Evolutionary conservation across 2,329 filamentous ascomycete genomes (phyloP).

Genomic region (Hymenoscyphus fructigenus): DNA sequence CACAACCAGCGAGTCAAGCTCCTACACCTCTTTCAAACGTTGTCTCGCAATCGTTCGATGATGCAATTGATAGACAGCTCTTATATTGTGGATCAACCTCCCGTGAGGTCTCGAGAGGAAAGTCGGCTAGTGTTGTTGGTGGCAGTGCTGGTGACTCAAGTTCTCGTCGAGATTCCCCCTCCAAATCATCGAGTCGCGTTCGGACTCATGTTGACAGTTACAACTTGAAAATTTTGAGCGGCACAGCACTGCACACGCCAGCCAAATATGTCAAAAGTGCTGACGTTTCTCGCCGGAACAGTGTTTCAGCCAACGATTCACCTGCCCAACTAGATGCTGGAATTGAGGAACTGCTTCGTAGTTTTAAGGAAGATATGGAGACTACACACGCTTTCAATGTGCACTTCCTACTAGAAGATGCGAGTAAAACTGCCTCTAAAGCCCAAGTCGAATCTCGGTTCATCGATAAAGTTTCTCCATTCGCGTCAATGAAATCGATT

Average conservation of each 20-base stretch:
- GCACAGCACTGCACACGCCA: not conserved
- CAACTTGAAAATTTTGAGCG: not conserved
- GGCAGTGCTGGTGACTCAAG: not conserved
- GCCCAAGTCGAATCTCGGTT: not conserved
- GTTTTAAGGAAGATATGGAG: slow-evolving; percentile 17
- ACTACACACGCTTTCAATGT: slow-evolving; percentile 22
- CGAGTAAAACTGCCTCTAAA: slow-evolving; percentile 8
- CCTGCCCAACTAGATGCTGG: not conserved
- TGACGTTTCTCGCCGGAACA: not conserved
- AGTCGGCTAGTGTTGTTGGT: not conserved
- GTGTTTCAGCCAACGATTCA: too few species aligned
- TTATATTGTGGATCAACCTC: too few species aligned
- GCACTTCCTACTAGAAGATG: slow-evolving; percentile 22
- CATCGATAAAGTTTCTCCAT: slow-evolving; percentile 26
- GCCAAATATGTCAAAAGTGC: not conserved
- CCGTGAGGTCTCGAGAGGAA: not conserved
- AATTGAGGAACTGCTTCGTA: slow-evolving; percentile 14
- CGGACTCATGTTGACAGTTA: not conserved
- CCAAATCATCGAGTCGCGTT: not conserved
- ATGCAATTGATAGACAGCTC: not conserved
- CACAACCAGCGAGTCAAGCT: not conserved
- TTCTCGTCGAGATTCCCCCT: not conserved
- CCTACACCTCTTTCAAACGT: not conserved
- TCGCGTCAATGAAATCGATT: slow-evolving; percentile 18
- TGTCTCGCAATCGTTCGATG: not conserved